Evolutionary conservation across 345 rosid species (phyloP).

Genomic region (Syzygium grande): DNA sequence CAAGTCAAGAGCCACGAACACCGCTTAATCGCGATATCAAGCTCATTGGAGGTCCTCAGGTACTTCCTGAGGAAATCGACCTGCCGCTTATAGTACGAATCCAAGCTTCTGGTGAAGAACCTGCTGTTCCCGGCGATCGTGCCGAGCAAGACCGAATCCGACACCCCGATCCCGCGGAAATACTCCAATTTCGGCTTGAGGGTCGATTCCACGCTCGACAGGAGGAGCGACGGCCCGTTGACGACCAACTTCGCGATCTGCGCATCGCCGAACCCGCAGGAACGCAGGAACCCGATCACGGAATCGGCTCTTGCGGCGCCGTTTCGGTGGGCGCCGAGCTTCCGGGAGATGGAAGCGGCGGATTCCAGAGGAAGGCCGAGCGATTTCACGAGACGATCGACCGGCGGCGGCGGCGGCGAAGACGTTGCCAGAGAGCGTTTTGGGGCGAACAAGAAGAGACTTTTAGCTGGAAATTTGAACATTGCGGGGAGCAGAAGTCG

Average conservation of each 20-base stretch:
- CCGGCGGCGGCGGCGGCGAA: background rate
- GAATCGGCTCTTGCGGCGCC: background rate
- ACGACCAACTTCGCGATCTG: constrained; percentile 11
- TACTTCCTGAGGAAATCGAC: background rate
- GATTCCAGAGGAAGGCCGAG: constrained; percentile 16
- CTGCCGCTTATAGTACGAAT: constrained; percentile 5
- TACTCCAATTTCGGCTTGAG: constrained; percentile 11
- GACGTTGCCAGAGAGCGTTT: background rate
- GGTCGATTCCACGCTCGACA: background rate
- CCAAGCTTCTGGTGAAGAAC: background rate
- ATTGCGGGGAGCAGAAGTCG: background rate
- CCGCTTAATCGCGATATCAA: constrained; percentile 2
- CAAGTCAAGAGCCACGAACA: background rate
- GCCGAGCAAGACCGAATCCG: constrained; percentile 3
- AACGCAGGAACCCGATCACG: constrained; percentile 2
- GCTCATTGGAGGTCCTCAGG: background rate
- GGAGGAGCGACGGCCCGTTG: constrained; percentile 3
- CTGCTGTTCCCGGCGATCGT: background rate
- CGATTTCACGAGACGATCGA: constrained; percentile 6
- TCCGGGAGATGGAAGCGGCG: constrained; percentile 6
- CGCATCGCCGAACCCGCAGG: constrained; percentile 4
- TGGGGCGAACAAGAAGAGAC: background rate
- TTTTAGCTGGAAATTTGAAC: too few species aligned
- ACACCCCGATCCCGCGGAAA: constrained; percentile 6
- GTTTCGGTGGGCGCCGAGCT: background rate